Percentiles rank a stretch among this genome's conserved stretches.
phyloP scores from a whole-genome alignment of 2,329 filamentous ascomycete genomes.

The Sporothrix luriei region DNA sequence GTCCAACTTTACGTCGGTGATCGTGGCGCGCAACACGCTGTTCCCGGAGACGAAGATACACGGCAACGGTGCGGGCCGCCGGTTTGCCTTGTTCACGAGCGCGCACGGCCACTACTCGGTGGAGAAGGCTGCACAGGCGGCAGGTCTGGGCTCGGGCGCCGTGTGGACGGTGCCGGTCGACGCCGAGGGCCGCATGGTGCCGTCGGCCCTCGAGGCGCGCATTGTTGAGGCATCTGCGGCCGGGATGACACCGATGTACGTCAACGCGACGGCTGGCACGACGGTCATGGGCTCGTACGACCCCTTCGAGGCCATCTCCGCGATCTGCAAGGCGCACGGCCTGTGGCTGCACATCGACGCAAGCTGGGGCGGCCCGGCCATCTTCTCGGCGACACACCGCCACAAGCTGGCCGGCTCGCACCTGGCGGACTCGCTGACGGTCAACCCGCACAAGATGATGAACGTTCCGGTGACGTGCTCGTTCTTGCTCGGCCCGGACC shows the following conservation, averaged over 20 bases:
- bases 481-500: slow-evolving; percentile 78
- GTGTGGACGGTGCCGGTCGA: slow-evolving; percentile 79
- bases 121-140: slow-evolving; percentile 90
- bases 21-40: slow-evolving; percentile 83
- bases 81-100: slow-evolving; percentile 84
- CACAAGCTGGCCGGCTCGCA: slow-evolving; percentile 69
- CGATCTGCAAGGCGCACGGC: slow-evolving; percentile 68
- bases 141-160: slow-evolving; percentile 74
- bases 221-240: slow-evolving; percentile 63
- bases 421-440: slow-evolving; percentile 76
- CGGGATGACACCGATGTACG: slow-evolving; percentile 84
- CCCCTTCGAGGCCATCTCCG: slow-evolving; percentile 69
- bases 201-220: slow-evolving; percentile 63
- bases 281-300: slow-evolving; percentile 92
- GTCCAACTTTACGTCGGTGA: slow-evolving; percentile 81
- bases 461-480: slow-evolving; percentile 88
- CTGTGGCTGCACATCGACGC: slow-evolving; percentile 95
- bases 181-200: slow-evolving; percentile 68
- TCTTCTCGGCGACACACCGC: slow-evolving; percentile 69
- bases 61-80: slow-evolving; percentile 63
- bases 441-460: slow-evolving; percentile 98
- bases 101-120: slow-evolving; percentile 92
- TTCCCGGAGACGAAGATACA: slow-evolving; percentile 74
- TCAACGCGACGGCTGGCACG: slow-evolving; percentile 93
- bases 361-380: slow-evolving; percentile 83